These are phyloP conservation scores for Colletotrichum camelliae DNA, from an alignment of 2,329 filamentous ascomycete species.

Conservation along the genomic window DNA sequence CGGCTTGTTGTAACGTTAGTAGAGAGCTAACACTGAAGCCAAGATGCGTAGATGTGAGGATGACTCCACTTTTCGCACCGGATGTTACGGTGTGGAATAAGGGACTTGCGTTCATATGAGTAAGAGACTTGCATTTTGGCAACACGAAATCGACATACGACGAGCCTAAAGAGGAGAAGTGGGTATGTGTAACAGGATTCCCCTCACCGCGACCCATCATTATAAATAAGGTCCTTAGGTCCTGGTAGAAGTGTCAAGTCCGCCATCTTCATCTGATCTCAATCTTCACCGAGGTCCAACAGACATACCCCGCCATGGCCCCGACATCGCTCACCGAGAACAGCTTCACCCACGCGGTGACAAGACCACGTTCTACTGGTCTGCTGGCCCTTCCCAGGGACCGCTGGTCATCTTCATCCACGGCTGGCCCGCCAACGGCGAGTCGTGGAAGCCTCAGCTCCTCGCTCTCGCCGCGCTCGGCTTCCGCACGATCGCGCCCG, in stretches of 20 bases:
- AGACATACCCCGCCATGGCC: background rate
- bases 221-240: background rate
- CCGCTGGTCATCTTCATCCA: constrained; percentile 38
- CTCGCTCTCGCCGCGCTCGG: constrained; percentile 31
- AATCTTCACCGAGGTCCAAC: background rate
- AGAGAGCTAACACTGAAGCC: background rate
- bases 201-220: background rate
- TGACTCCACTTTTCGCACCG: background rate
- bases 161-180: background rate
- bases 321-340: background rate
- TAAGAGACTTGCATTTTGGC: background rate
- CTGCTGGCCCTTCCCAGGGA: constrained; percentile 30
- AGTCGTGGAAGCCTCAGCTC: constrained; percentile 36
- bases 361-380: constrained; percentile 33
- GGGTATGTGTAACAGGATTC: background rate
- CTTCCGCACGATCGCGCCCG: constrained; percentile 36
- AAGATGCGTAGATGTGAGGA: background rate
- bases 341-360: constrained; percentile 23
- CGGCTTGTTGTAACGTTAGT: background rate
- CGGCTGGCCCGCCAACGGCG: constrained; percentile 40
- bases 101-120: background rate
- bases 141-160: background rate
- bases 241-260: background rate
- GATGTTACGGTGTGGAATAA: background rate
- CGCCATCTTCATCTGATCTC: background rate